Evolutionary conservation across 352 stramenopile genomes (phyloP).

Genomic region (Pythium oligandrum): DNA sequence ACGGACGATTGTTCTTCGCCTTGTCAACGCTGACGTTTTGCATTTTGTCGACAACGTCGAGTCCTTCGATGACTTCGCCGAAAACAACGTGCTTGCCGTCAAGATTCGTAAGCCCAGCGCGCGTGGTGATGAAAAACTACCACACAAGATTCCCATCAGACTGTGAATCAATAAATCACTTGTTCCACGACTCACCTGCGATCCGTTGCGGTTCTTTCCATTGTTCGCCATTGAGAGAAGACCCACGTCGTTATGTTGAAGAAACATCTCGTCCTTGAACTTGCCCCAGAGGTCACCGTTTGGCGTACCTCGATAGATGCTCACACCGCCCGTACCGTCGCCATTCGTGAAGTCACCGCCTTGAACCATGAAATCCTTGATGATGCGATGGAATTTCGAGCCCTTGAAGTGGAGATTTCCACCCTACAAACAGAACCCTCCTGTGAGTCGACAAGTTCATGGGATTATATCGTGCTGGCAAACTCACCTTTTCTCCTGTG

Average conservation of each 20-base stretch:
- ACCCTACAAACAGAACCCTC: slow-evolving; percentile 33
- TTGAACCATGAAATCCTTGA: slow-evolving; percentile 91
- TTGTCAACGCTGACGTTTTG: slow-evolving; percentile 54
- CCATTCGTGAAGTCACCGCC: slow-evolving; percentile 69
- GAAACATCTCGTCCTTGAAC: slow-evolving; percentile 80
- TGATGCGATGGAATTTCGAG: slow-evolving; percentile 89
- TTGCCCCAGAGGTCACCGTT: slow-evolving; percentile 76
- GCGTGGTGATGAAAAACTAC: slow-evolving; percentile 81
- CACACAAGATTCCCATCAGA: neutral
- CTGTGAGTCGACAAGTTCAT: slow-evolving; percentile 1
- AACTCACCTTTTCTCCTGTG: slow-evolving; percentile 67
- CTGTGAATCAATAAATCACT: slow-evolving; percentile 1
- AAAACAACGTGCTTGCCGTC: slow-evolving; percentile 97
- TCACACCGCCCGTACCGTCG: slow-evolving; percentile 71
- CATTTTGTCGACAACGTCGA: slow-evolving; percentile 69
- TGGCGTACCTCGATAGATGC: slow-evolving; percentile 66
- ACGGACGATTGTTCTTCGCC: slow-evolving; percentile 38
- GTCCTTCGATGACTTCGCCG: slow-evolving; percentile 87
- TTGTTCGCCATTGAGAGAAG: slow-evolving; percentile 83
- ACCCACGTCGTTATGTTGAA: slow-evolving; percentile 64
- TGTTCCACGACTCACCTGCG: slow-evolving; percentile 36
- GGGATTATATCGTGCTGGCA: neutral
- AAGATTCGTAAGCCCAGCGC: slow-evolving; percentile 51
- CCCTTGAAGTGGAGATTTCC: slow-evolving; percentile 79
- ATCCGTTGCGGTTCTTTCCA: slow-evolving; percentile 67